phyloP scores from a whole-genome alignment of 495 filamentous ascomycete genomes.

The Trichoderma erinaceum region DNA sequence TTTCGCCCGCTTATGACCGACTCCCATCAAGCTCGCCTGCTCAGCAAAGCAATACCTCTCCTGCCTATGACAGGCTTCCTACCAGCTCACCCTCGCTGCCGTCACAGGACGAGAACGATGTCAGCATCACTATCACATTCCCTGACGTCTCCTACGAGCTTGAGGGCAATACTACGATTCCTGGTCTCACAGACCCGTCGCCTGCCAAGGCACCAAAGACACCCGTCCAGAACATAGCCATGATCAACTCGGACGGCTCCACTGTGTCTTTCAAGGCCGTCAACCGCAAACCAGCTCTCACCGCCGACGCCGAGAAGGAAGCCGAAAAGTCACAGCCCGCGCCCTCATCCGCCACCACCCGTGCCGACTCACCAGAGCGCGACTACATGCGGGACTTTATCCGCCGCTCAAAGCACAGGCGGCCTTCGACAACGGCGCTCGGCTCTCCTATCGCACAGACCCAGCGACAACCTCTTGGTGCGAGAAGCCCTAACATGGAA shows the following conservation, averaged over 20 bases:
- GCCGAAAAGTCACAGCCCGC: not conserved
- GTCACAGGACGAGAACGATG: not conserved
- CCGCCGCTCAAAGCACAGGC: not conserved
- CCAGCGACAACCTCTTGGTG: conserved; percentile 5
- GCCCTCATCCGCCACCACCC: not conserved
- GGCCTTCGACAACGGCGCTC: not conserved
- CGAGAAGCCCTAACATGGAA: conserved; percentile 10
- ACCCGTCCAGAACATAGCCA: not conserved
- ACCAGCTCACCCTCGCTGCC: not conserved
- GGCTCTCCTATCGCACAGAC: not conserved
- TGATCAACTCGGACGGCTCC: not conserved
- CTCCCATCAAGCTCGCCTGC: too few relatives aligned
- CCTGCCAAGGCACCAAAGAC: not conserved
- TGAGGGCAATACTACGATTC: not conserved
- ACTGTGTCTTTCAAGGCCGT: not conserved
- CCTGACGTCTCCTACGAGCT: not conserved
- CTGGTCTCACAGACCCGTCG: not conserved
- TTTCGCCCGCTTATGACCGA: too few relatives aligned
- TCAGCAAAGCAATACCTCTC: not conserved
- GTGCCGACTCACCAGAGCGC: not conserved
- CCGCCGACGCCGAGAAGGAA: not conserved
- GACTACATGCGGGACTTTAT: conserved; percentile 10
- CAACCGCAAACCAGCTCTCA: not conserved
- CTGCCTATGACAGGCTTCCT: not conserved
- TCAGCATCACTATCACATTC: not conserved